Base-by-base conservation (phyloP, 352 stramenopile genomes). In the Globisporangium middletonii region DNA sequence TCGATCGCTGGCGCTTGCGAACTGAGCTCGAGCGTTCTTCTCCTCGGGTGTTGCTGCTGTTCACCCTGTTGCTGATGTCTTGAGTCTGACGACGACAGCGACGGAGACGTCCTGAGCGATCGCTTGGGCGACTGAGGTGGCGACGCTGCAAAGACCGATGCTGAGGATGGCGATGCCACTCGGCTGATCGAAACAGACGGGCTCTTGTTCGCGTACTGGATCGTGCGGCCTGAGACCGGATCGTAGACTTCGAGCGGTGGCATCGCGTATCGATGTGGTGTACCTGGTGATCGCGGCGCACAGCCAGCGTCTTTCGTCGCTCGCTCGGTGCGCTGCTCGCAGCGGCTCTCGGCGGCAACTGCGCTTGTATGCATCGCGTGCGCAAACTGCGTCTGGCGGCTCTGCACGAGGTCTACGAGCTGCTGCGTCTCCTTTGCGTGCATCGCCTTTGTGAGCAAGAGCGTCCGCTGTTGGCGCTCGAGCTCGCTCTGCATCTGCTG, bases 371-470 rank as follows among this genome's bases (percentile, higher is more conserved):
- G 58, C 54, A 73, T 62, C 18, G 85, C 63, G 27, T 77, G 63
- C 3, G 48, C 54, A 26, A 84, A 73, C 42, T 86, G 72, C 1
- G 55, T 46, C 30, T 80, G 62, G 9, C 72, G 79, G 28, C 63
- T 59, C 8, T 79, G 67, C 5, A 85, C 51, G 4, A 86, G 47
- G 0, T 65, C 63, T 42, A 76, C 65, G 3, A 89, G 68, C 49
- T 88, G 79, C 55, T 72, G 77, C 55, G 72, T 86, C 60, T 89
- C 79, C 41, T 85, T 86, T 4, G 85, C 69, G 38, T 89, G 73
- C 79, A 89, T 89, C 7, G 77, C 73, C 23, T 68, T 66, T 4
- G 79, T 89, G 55, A 89, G 59, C 2, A 62, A 50, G 15, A 86
- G 59, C 8, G 71, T 70, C 11, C 73, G 69, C 27, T 81, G 63